Evolutionary conservation across 495 filamentous ascomycete species (phyloP).

Genomic region (Penicillium lividum): DNA sequence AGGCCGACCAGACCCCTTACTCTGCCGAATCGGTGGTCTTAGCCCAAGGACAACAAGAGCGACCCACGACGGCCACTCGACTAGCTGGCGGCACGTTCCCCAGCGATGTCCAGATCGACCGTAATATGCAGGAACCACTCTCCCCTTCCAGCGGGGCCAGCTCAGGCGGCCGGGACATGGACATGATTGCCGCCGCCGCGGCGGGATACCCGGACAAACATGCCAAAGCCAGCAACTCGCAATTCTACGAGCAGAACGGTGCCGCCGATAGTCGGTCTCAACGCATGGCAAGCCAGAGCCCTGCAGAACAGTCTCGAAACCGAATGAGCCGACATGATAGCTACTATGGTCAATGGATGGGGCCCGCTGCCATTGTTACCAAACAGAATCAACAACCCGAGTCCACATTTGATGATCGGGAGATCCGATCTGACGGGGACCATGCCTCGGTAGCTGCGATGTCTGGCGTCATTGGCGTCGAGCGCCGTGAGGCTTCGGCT

Average conservation of each 20-base stretch:
- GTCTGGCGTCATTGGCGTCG: slow-evolving; percentile 24
- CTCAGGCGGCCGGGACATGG: slow-evolving; percentile 64
- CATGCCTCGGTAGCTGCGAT: slow-evolving; percentile 24
- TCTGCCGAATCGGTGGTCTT: slow-evolving; percentile 56
- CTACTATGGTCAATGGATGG: slow-evolving; percentile 49
- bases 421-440: slow-evolving; percentile 26
- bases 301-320: slow-evolving; percentile 15
- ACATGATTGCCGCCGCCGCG: slow-evolving; percentile 58
- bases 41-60: slow-evolving; percentile 30
- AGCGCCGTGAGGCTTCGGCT: slow-evolving; percentile 31
- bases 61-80: slow-evolving; percentile 54
- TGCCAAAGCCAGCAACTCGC: slow-evolving; percentile 28
- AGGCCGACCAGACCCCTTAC: slow-evolving; percentile 75
- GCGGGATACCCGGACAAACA: slow-evolving; percentile 51
- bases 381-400: slow-evolving; percentile 27
- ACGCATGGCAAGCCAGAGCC: slow-evolving; percentile 13
- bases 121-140: slow-evolving; percentile 72
- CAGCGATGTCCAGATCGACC: slow-evolving; percentile 77
- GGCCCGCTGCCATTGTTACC: slow-evolving; percentile 26
- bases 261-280: slow-evolving; percentile 19
- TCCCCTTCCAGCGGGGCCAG: slow-evolving; percentile 75
- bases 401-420: slow-evolving; percentile 21
- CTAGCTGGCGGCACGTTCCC: slow-evolving; percentile 89
- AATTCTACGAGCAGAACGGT: slow-evolving; percentile 12
- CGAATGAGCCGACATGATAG: slow-evolving; percentile 35